Conservation (phyloP, 495 filamentous ascomycete species). For the Saxispiralis lemnorum region DNA sequence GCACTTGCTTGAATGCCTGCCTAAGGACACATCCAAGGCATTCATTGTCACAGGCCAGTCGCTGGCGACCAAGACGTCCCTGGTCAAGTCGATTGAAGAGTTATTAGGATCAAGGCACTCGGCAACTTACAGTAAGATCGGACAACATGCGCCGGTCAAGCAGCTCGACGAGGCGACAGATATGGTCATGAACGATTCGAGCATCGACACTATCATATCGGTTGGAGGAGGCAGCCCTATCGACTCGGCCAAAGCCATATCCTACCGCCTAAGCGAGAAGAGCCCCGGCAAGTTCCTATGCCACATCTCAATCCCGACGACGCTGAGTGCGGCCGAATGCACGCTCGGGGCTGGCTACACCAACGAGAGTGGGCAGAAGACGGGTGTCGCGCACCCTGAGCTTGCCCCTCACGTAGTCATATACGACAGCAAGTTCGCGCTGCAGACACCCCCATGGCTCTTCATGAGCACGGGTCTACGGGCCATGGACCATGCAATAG, state of each 20-base stretch:
- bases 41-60: constrained; percentile 35
- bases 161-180: constrained; percentile 30
- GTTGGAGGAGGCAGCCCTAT: constrained; percentile 34
- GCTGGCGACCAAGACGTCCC: constrained; percentile 29
- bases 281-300: constrained; percentile 23
- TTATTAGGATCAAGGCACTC: constrained; percentile 24
- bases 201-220: constrained; percentile 31
- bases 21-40: constrained; percentile 26
- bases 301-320: constrained; percentile 34
- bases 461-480: constrained; percentile 30
- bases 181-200: constrained; percentile 22
- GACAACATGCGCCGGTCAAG: constrained; percentile 31
- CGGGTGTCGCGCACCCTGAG: constrained; percentile 21
- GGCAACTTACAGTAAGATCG: constrained; percentile 30
- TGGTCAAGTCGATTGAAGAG: constrained; percentile 29
- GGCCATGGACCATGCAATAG: constrained; percentile 34
- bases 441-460: constrained; percentile 27
- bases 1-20: constrained; percentile 26
- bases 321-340: constrained; percentile 32
- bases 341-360: constrained; percentile 30
- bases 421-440: constrained; percentile 29
- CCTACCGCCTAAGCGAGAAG: constrained; percentile 26
- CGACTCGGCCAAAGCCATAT: constrained; percentile 31
- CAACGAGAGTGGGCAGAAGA: constrained; percentile 25
- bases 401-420: constrained; percentile 26